Base-by-base conservation (phyloP, 2,329 filamentous ascomycete genomes). In the Pseudocercospora ulei region DNA sequence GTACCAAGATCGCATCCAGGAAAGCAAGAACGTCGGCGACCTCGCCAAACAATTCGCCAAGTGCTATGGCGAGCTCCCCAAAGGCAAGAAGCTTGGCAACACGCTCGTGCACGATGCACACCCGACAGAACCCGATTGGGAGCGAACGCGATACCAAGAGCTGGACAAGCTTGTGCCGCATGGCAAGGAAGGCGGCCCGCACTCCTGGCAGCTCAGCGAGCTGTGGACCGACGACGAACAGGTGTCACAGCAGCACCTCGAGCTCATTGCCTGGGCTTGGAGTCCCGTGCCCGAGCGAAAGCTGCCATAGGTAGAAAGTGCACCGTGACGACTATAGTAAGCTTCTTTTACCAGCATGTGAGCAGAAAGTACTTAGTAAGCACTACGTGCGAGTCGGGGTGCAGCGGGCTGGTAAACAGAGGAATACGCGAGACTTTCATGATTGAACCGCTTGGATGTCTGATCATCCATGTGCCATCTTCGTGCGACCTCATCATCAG, bases 251-350 rank as follows among this genome's bases (percentile, higher is more conserved):
- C 27, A 41, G 40, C 55, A 58, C 48, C 22, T 55, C 14, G 35
- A 46, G 16, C 30, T 56, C 23, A 48, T 57, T 24, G 52, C 54
- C 7, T 57, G 53, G 55, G 55, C 46, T 3, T 58, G 54, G 55
- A 56, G 53, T 44, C 55, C 55, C 8, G 39, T 53, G 25, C 38
- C 41, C 25, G 54, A 56, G 35, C 46, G 39, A 36, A 50, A 48
- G 38, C 25, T 54, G 29, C 35, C 28, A 11, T 42, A 24, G 26
- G 5, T n/a, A 7, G 22, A 6, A 6, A 24, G 22, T 7, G 22
- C n/a, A n/a, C n/a, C n/a, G n/a, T n/a, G n/a, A n/a, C n/a, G 22
- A 24, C 22, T 24, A 24, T 24, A 24, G 22, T 24, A 24, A 6
- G 22, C n/a, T 24, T 24, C 22, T 24, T 24, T 24, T n/a, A 7